Evolutionary conservation across 225 moss, liverwort and hornwort genomes (phyloP).

Genomic region (Sphagnum tenellum): DNA sequence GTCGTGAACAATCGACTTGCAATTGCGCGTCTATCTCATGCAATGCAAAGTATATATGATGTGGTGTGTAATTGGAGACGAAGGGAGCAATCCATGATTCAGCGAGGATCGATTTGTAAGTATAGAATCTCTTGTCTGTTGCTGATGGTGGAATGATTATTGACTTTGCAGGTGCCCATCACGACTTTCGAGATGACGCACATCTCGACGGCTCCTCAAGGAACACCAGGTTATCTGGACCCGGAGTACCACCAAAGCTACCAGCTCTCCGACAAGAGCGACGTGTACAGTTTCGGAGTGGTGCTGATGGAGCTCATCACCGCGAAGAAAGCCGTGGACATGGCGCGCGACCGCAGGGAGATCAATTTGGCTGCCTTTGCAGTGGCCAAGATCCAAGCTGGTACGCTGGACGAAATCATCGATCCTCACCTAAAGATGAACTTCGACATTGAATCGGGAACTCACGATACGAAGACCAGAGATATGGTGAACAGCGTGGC

Average conservation of each 20-base stretch:
- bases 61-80: no score
- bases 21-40: no score
- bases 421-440: constrained; percentile 19
- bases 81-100: no score
- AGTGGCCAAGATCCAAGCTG: constrained; percentile 36
- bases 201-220: constrained; percentile 44
- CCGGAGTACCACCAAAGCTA: constrained; percentile 45
- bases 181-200: constrained; percentile 19
- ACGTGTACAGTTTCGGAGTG: constrained; percentile 47
- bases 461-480: neutral
- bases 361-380: constrained; percentile 38
- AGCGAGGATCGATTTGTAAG: no score
- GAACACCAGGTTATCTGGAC: constrained; percentile 41
- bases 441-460: constrained; percentile 7
- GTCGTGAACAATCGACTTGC: no score
- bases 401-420: constrained; percentile 26
- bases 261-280: constrained; percentile 45
- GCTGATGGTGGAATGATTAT: no score
- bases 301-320: constrained; percentile 49
- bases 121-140: no score
- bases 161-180: constrained; percentile 13
- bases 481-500: constrained; percentile 38
- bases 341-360: constrained; percentile 44
- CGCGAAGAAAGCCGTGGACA: constrained; percentile 41
- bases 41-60: no score